Evolutionary conservation across 257 asterid species (phyloP), one percentile per base, ranked within the genome.

Genomic region (Rauvolfia tetraphylla): DNA sequence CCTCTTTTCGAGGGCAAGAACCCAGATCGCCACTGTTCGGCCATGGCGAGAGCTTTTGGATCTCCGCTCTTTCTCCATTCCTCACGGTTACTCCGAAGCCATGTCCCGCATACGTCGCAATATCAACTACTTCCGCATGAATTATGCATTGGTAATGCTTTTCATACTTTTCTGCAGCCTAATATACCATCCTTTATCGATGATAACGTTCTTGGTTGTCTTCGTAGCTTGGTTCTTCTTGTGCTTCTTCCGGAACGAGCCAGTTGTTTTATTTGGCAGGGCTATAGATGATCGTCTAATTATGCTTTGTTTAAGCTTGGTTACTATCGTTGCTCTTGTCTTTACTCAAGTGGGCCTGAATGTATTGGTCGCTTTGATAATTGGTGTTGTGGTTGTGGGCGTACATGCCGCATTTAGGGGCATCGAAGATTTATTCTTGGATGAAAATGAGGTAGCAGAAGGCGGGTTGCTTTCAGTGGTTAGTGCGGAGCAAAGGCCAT

Each of bases 401-500:
- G 36, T 83, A 0, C 96, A 94, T 82, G 94, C 89, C 17, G 86
- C 87, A 22, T 79, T 88, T 62, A 83, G 97, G 76, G 92, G 85
- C 13, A 83, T 83, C 34, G 97, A 89, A 83, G 97, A 92, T 72
- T 73, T 94, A 91, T 94, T 89, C 76, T 75, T 92, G 86, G 91
- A 92, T 69, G 97, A 94, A 82, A 71, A 54, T 77, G 97, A 94
- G 71, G 95, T 93, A 7, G 93, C 84, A 0, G 92, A 88, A 70
- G 92, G 89, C 2, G 96, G 97, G 11, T 74, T 93, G 90, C 81
- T 91, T 79, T 93, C 96, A 4, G 90, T 89, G 73, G 96, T 93
- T 74, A 87, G 83, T 79, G 85, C 76, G 22, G 80, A 75, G 53
- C 80, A 74, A 54, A 79, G 71, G 63, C 41, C 75, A 42, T 33